A percentile compares a stretch with the other conserved stretches of the same genome.
phyloP scores from a whole-genome alignment of 106 monocot genomes.

The Gastrodia elata region DNA sequence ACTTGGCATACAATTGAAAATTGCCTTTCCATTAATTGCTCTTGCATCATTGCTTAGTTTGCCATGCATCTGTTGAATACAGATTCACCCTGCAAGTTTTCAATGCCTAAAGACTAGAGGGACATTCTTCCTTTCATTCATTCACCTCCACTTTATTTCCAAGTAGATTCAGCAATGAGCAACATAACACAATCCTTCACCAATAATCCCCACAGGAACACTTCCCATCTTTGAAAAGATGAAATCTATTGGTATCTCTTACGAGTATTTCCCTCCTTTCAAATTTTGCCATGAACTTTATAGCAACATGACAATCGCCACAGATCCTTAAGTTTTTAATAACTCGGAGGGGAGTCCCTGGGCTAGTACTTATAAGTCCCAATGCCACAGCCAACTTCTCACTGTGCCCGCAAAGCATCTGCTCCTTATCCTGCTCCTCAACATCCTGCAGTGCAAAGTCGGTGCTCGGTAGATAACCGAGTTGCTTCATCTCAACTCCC shows the following conservation, averaged over 20 bases:
- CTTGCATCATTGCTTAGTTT: no score
- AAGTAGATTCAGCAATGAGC: not conserved
- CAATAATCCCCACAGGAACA: slow-evolving; percentile 87
- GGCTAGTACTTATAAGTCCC: slow-evolving; percentile 51
- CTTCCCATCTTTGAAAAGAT: slow-evolving; percentile 67
- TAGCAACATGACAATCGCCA: slow-evolving; percentile 65
- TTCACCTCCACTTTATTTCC: not conserved
- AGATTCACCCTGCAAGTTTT: not conserved
- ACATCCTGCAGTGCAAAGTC: slow-evolving; percentile 74
- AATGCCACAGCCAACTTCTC: slow-evolving; percentile 77
- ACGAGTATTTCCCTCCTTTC: slow-evolving; percentile 70
- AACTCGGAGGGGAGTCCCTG: slow-evolving; percentile 45
- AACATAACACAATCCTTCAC: slow-evolving; percentile 22
- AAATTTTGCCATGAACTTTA: slow-evolving; percentile 60
- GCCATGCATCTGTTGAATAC: no score
- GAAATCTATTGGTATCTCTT: slow-evolving; percentile 80
- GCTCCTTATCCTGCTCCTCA: slow-evolving; percentile 91
- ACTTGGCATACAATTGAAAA: no score
- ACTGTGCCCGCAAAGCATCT: slow-evolving; percentile 73
- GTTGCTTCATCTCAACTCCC: slow-evolving; percentile 43
- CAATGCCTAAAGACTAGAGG: not conserved
- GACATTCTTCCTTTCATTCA: not conserved
- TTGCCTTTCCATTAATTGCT: no score
- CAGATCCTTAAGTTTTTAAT: slow-evolving; percentile 87
- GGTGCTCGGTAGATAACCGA: slow-evolving; percentile 47